These are phyloP conservation scores for Trichoderma aggressivum DNA, from an alignment of 2,329 filamentous ascomycete genomes.

Conservation along the genomic window DNA sequence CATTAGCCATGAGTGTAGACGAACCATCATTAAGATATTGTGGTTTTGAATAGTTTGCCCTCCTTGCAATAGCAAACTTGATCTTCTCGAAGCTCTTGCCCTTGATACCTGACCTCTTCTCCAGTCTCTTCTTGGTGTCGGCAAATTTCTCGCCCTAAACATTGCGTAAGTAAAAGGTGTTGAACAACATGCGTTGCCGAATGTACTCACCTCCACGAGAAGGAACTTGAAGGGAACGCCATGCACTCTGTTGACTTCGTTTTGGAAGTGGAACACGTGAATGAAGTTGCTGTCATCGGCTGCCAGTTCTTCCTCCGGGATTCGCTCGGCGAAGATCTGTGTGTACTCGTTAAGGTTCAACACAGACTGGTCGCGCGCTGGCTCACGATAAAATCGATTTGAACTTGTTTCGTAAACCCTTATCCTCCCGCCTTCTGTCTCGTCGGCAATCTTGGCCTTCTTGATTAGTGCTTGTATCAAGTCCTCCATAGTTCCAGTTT, in stretches of 20 bases:
- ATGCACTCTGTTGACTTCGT: slow-evolving; percentile 78
- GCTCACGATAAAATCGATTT: slow-evolving; percentile 79
- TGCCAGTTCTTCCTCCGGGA: slow-evolving; percentile 70
- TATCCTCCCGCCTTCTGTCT: slow-evolving; percentile 65
- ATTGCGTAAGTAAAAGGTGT: slow-evolving; percentile 15
- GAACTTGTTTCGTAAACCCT: slow-evolving; percentile 79
- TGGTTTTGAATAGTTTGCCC: slow-evolving; percentile 71
- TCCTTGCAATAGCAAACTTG: slow-evolving; percentile 81
- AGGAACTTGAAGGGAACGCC: slow-evolving; percentile 90
- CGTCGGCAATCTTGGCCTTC: slow-evolving; percentile 75
- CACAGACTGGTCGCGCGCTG: slow-evolving; percentile 68
- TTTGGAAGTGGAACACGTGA: slow-evolving; percentile 87
- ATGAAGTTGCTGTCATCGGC: slow-evolving; percentile 59
- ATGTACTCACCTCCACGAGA: slow-evolving; percentile 64
- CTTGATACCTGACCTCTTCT: slow-evolving; percentile 89
- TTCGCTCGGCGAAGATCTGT: slow-evolving; percentile 73
- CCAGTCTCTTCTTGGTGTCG: slow-evolving; percentile 91
- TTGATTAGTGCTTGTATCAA: slow-evolving; percentile 72
- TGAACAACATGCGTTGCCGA: neutral
- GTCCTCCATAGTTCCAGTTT: slow-evolving; percentile 77
- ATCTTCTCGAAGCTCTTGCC: slow-evolving; percentile 99
- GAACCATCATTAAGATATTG: slow-evolving; percentile 82
- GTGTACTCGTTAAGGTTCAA: slow-evolving; percentile 82
- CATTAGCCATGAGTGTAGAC: neutral
- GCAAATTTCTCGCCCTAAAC: slow-evolving; percentile 75